Base-by-base conservation (phyloP, 1,284 basidiomycete genomes). In the Apiotrichum laibachii region DNA sequence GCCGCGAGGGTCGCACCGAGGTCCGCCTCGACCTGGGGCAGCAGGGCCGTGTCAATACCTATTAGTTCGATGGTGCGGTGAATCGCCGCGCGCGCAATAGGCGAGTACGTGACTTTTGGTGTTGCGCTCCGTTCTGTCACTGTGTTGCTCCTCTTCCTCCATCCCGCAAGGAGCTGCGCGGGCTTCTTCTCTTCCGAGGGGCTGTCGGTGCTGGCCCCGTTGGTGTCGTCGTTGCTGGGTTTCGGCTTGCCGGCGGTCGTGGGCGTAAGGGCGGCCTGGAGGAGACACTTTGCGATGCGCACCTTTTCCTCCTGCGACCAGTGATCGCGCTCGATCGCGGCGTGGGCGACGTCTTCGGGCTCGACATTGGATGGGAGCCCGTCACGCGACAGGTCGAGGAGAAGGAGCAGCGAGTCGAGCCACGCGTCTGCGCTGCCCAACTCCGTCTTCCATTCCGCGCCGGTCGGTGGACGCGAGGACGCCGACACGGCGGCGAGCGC, bases 1-100 rank as follows among this genome's bases (percentile, higher is more conserved):
- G 73, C 67, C 64, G 77, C 81, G 18, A 82, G 72, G 10, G 75
- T 76, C 18, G 65, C 62, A 2, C 77, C 69, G 16, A 81, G 67
- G 9, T 68, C 61, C 21, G 67, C 67, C 63, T 81, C 81, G 21
- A 77, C 77, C 21, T 66, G 64, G 2, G 73, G 70, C 9, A 78
- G 55, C 5, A 77, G 69, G 2, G 62, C 53, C 1, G 68, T 57
- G 0, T 71, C 62, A 40, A 81, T 68, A 9, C 69, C 73, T 15
- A 81, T 70, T 1, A 77, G 53, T 11, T 64, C 43, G 16, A 78
- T 67, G 0, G 80, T 72, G 5, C 67, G 60, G 46, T 77, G 69
- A 9, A 73, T 64, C 47, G 77, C 66, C 0, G 75, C 72, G 6
- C 78, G 71, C 6, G 73, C 68, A 4, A 77, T 59, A 1, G 81